These are phyloP conservation scores for Gremmenia infestans DNA, from an alignment of 2,329 filamentous ascomycete species.

Conservation along the genomic window DNA sequence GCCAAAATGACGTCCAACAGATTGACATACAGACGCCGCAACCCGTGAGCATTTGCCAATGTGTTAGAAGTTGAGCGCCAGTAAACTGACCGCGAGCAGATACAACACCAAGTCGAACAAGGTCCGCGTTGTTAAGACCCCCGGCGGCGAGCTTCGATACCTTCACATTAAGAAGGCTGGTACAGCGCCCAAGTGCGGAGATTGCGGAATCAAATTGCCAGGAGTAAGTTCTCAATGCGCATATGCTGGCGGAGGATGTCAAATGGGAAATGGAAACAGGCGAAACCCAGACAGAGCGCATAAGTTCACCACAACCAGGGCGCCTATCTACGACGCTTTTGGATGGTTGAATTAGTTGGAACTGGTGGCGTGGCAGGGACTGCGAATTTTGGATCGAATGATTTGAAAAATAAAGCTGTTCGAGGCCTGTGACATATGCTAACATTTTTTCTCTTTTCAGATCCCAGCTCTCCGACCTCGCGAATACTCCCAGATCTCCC, in stretches of 20 bases:
- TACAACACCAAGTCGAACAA: slow-evolving; percentile 99
- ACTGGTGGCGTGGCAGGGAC: no score
- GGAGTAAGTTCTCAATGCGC: slow-evolving; percentile 67
- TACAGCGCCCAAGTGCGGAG: slow-evolving; percentile 97
- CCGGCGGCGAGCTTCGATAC: slow-evolving; percentile 90
- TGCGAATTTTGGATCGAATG: no score
- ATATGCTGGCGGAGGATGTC: neutral
- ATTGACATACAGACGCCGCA: slow-evolving; percentile 58
- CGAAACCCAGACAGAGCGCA: neutral
- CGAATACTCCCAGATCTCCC: slow-evolving; percentile 95
- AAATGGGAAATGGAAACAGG: neutral
- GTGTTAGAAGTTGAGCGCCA: neutral
- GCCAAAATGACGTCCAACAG: slow-evolving; percentile 48
- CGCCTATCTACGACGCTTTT: no score
- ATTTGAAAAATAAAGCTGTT: no score
- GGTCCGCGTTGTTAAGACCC: slow-evolving; percentile 92
- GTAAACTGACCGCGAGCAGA: slow-evolving; percentile 41
- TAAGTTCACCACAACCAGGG: no score
- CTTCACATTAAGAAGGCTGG: slow-evolving; percentile 99
- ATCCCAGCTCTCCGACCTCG: slow-evolving; percentile 94
- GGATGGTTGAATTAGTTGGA: no score
- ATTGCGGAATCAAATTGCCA: slow-evolving; percentile 95
- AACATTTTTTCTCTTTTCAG: slow-evolving; percentile 42
- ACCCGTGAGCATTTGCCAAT: slow-evolving; percentile 55
- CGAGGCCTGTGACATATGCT: slow-evolving; percentile 20